These are phyloP conservation scores for Colletotrichum cereale DNA, from an alignment of 2,329 filamentous ascomycete species.

Conservation along the genomic window DNA sequence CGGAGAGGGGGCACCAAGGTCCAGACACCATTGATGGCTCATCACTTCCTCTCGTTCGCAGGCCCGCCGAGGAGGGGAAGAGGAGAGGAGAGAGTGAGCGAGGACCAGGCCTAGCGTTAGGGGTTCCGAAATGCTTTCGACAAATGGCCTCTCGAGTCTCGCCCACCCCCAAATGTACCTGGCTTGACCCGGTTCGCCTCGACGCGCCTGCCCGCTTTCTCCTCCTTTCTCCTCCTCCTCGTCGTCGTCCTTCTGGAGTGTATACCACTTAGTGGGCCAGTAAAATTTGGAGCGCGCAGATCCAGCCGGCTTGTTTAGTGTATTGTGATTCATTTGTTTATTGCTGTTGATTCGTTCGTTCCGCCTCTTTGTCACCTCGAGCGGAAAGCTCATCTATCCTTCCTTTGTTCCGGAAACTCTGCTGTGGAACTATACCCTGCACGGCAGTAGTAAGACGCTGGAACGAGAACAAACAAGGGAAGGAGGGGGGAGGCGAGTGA, in stretches of 20 bases:
- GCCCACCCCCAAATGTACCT: constrained; percentile 19
- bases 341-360: neutral
- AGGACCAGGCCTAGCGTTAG: constrained; percentile 24
- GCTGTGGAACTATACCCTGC: neutral
- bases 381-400: neutral
- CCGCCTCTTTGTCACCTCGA: neutral
- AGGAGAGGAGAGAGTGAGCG: neutral
- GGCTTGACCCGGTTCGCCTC: constrained; percentile 30
- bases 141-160: constrained; percentile 19
- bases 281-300: constrained; percentile 36
- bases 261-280: constrained; percentile 24
- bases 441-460: neutral
- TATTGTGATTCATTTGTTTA: constrained; percentile 1
- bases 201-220: constrained; percentile 8
- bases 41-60: constrained; percentile 22
- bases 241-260: neutral
- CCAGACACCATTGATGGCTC: constrained; percentile 21
- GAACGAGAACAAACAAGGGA: neutral
- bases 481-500: neutral
- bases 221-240: constrained; percentile 3
- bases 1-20: constrained; percentile 34
- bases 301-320: constrained; percentile 3
- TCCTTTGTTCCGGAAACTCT: constrained; percentile 1
- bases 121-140: constrained; percentile 19
- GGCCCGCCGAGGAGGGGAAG: neutral